Evolutionary conservation across 2,329 filamentous ascomycete genomes (phyloP), one percentile per base, ranked within the genome.

Genomic region (Colletotrichum cereale): DNA sequence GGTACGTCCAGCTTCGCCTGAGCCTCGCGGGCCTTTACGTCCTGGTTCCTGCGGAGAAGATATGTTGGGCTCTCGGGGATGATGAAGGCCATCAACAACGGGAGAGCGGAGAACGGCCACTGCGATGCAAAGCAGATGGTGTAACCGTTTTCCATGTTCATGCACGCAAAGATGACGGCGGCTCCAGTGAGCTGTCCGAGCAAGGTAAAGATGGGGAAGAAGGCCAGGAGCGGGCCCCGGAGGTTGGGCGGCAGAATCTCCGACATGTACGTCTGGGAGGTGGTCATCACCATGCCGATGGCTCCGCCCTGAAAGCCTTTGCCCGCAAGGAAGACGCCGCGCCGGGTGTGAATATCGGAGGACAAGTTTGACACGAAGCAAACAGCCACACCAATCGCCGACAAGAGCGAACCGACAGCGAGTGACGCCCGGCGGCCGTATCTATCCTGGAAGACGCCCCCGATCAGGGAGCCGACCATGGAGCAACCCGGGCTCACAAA

Each of bases 1-100:
- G 76, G 66, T 0, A 84, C 82, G 72, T 87, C 84, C 61, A 90
- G 84, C 57, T 86, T 84, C 62, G 80, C 81, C 75, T 88, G 85
- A 18, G 86, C 82, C 68, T 79, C 78, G 70, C 85, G 77, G 1
- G 85, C 84, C 57, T 85, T 76, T 0, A 78, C 78, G 14, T 82
- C 76, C 7, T 77, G 76, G 5, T 78, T 79, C 63, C 82, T 84
- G 4, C 85, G 82, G 1, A 89, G 77, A 2, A 88, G 77, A 71
- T 83, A 88, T 0, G 84, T 80, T 0, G 87, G 87, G 16, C 83
- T 86, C 72, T 89, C 87, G 0, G 87, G 87, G 42, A 88, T 80
- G 55, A 85, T 50, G 40, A 84, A 74, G 0, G 85, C 79, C 21
- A 86, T 75, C 24, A 83, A 4, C 18, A 87, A 76, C 0, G 85